Evolutionary conservation across 805 yeast genomes (phyloP), one percentile per base, ranked within the genome.

Genomic region (Ogataea trehaloabstinens): DNA sequence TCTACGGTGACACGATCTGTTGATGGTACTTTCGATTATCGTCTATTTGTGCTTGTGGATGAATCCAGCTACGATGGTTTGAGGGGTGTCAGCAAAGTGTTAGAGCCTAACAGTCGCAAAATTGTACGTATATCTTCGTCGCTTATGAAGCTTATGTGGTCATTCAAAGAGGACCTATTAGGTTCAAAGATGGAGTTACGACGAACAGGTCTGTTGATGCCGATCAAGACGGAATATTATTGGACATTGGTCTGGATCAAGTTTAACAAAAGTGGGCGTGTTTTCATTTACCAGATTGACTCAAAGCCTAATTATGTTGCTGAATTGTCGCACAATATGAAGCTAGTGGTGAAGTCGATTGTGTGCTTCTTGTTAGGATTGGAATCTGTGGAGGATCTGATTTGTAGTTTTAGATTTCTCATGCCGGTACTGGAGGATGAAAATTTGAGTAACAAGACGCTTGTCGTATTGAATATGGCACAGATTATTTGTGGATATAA

Each of bases 231-330:
- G 16, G 36, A 44, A 4, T 29, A 45, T n/a, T 27, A 35, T 15
- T 58, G 61, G 61, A 41, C 59, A 2, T 36, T 54, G 17, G 32
- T 58, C 2, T 58, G 63, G 63, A 37, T 56, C 8, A 47, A 53
- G 28, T 49, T 56, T 21, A 37, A 36, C n/a, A 39, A 40, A 28
- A 25, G 41, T 29, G 31, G 46, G 28, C 51, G 31, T 21, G 47
- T 50, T 4, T 41, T 48, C 28, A 41, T 55, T 11, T 40, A 39
- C 29, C 63, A 58, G 34, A 20, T 58, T 4, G 58, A 55, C 37
- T 38, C 54, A 2, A 47, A 44, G 17, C 51, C 52, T 13, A 33
- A 42, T 8, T 35, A 17, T 4, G 31, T 53, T 8, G 46, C 42
- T 13, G 52, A 50, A 28, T 24, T 58, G 20, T 31, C 33, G n/a